Evolutionary conservation across 106 monocot species (phyloP), one percentile per base, ranked within the genome.

Genomic region (Cymbidium sinense): DNA sequence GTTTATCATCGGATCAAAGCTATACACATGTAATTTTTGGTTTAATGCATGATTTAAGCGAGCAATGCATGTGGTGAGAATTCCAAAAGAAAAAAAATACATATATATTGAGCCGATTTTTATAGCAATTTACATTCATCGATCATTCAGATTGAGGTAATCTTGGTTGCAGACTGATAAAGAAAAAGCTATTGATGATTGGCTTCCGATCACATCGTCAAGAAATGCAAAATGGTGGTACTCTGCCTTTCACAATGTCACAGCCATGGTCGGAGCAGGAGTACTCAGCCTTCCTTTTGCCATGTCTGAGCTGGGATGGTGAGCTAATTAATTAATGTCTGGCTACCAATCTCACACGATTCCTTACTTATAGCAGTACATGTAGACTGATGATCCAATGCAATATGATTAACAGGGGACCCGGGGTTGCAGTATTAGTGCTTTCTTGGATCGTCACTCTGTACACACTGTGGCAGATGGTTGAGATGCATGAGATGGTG

Each of bases 401-500:
- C 31, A 21, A 21, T 71, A n/a, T 71, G 71, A 15, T 34, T 34
- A 29, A 55, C 80, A 89, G 92, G 92, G 92, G 85, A 27, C 89
- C 89, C 5, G 92, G 92, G 11, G 55, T 92, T 9, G 82, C 70
- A 3, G 77, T 89, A 18, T 82, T 92, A 0, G 50, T 92, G 2
- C 12, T 89, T 27, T 92, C 92, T 18, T 92, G 89, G 89, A 33
- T 89, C 76, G 81, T 92, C 83, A 92, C 92, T 5, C 75, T 92
- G 0, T 92, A 87, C 87, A 92, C 92, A 0, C 81, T 92, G 0
- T 92, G 92, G 92, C 92, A 92, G 62, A 92, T 92, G 92, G 92
- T 92, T 7, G 87, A 92, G 81, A 92, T 92, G 92, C 92, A 92
- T 31, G 92, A 92, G 82, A 89, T 89, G 87, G 89, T 92, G 3